Conservation (phyloP, 2,329 filamentous ascomycete species). For the Verticillium longisporum region DNA sequence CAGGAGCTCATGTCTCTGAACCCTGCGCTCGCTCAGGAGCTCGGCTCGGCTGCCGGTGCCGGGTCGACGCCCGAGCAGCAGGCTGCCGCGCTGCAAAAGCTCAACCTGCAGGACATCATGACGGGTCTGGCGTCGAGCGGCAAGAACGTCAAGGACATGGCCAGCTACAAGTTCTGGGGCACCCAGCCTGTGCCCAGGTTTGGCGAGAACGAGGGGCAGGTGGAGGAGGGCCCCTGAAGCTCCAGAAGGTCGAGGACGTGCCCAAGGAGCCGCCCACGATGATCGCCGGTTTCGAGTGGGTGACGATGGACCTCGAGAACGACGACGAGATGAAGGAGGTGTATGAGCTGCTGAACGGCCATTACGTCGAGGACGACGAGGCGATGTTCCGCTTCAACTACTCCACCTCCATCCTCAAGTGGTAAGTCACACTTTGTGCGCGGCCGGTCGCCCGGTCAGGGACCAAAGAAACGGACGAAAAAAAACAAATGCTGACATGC, state of each 20-base stretch:
- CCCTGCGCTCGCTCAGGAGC: slow-evolving; percentile 61
- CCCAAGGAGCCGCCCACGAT: slow-evolving; percentile 70
- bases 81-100: slow-evolving; percentile 49
- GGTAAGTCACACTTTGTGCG: slow-evolving; percentile 43
- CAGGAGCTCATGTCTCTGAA: slow-evolving; percentile 65
- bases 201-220: slow-evolving; percentile 46
- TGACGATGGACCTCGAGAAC: slow-evolving; percentile 76
- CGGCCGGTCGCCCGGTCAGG: too few relatives aligned
- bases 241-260: slow-evolving; percentile 72
- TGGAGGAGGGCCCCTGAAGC: slow-evolving; percentile 75
- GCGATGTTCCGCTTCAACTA: slow-evolving; percentile 98
- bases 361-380: slow-evolving; percentile 96
- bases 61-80: slow-evolving; percentile 33
- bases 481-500: background rate
- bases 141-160: slow-evolving; percentile 95
- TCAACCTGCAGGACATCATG: slow-evolving; percentile 66
- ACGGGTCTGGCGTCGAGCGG: slow-evolving; percentile 68
- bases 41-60: slow-evolving; percentile 25
- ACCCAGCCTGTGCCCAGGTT: slow-evolving; percentile 93
- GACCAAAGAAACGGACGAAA: too few relatives aligned
- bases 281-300: slow-evolving; percentile 86
- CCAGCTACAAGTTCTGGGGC: slow-evolving; percentile 96
- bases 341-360: slow-evolving; percentile 82
- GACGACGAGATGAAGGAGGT: slow-evolving; percentile 79
- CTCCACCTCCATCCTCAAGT: slow-evolving; percentile 79